These are phyloP conservation scores for Coniferiporia sulphurascens DNA, from an alignment of 1,284 basidiomycete species.

Conservation along the genomic window DNA sequence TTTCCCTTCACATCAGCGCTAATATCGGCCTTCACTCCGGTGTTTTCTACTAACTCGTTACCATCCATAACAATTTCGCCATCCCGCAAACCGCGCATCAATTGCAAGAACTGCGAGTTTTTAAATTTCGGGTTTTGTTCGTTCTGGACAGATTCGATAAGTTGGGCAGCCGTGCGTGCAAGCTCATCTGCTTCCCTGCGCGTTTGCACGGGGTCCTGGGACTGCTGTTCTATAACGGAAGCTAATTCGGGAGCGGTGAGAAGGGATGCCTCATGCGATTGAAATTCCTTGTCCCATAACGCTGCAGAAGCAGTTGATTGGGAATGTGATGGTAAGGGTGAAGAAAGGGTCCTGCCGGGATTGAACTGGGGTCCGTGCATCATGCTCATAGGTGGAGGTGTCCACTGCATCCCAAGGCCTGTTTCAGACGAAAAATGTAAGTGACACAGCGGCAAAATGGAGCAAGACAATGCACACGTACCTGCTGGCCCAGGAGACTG, in stretches of 20 bases:
- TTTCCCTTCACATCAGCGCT: slow-evolving; percentile 58
- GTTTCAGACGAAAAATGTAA: not conserved
- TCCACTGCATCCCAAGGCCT: slow-evolving; percentile 15
- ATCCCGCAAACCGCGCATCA: slow-evolving; percentile 85
- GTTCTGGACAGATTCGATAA: slow-evolving; percentile 65
- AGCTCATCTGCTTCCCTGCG: slow-evolving; percentile 55
- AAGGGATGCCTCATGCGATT: slow-evolving; percentile 8
- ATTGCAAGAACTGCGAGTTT: slow-evolving; percentile 81
- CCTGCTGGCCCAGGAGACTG: slow-evolving; percentile 1
- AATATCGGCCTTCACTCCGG: slow-evolving; percentile 25
- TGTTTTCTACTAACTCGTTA: slow-evolving; percentile 66
- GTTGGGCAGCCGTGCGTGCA: slow-evolving; percentile 66
- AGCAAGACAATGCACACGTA: not conserved
- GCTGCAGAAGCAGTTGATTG: slow-evolving; percentile 19
- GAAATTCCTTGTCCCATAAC: slow-evolving; percentile 16
- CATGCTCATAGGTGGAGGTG: slow-evolving; percentile 9
- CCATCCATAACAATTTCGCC: slow-evolving; percentile 81
- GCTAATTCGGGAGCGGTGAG: not conserved
- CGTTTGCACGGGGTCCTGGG: not conserved
- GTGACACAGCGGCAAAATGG: not conserved
- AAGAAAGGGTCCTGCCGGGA: not conserved
- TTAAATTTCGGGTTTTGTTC: slow-evolving; percentile 84
- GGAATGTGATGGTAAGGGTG: slow-evolving; percentile 24
- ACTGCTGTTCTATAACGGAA: not conserved
- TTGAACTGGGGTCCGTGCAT: slow-evolving; percentile 15